These are phyloP conservation scores for Lagenaria siceraria DNA, from an alignment of 306 rosid genomes.

Conservation along the genomic window DNA sequence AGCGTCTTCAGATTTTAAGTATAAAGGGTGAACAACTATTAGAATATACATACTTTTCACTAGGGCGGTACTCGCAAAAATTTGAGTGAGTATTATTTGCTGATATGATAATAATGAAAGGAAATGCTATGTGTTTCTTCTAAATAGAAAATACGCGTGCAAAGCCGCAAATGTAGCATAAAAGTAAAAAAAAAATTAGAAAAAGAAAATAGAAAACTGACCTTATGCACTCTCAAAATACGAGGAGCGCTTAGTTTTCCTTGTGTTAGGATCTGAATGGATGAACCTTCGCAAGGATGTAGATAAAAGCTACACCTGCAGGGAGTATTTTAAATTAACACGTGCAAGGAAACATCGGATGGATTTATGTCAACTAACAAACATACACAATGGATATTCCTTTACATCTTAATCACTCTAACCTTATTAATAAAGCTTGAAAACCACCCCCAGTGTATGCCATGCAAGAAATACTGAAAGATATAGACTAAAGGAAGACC, in stretches of 20 bases:
- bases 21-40: neutral
- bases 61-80: neutral
- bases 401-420: neutral
- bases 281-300: slow-evolving; percentile 90
- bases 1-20: neutral
- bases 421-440: neutral
- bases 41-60: neutral
- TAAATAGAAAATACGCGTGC: neutral
- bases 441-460: neutral
- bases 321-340: neutral
- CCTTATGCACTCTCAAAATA: slow-evolving; percentile 87
- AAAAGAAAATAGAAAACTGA: slow-evolving; percentile 18
- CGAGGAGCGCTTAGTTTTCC: slow-evolving; percentile 98
- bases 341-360: neutral
- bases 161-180: slow-evolving; percentile 9
- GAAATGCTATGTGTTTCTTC: neutral
- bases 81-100: neutral
- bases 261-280: slow-evolving; percentile 82
- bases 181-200: neutral
- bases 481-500: neutral
- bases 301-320: slow-evolving; percentile 93
- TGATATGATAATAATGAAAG: neutral
- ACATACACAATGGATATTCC: neutral
- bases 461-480: neutral
- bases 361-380: neutral